phyloP scores from a whole-genome alignment of 371 early-diverging fungal species.

The Mortierella sp. region DNA sequence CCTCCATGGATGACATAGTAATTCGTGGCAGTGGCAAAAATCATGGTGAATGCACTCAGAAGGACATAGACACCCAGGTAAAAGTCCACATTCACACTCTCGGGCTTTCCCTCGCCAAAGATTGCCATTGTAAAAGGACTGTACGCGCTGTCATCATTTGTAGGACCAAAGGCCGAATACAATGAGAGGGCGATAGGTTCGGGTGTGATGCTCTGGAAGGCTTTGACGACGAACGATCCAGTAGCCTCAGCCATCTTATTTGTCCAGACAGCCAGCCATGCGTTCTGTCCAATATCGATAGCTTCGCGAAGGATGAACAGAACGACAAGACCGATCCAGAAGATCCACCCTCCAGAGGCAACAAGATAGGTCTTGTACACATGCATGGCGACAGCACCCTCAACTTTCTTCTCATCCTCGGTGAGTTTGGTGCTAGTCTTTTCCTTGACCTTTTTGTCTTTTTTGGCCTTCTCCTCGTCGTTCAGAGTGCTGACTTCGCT shows the following conservation, averaged over 20 bases:
- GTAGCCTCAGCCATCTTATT: constrained; percentile 24
- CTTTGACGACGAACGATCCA: constrained; percentile 26
- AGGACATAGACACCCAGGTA: constrained; percentile 61
- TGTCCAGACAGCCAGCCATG: constrained; percentile 48
- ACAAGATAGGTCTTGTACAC: constrained; percentile 73
- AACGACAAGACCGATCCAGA: constrained; percentile 60
- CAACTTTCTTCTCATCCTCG: constrained; percentile 72
- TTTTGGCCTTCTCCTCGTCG: constrained; percentile 46
- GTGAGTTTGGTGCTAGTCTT: constrained; percentile 66
- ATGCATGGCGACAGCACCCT: constrained; percentile 70
- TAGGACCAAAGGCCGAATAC: constrained; percentile 23
- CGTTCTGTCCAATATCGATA: constrained; percentile 58
- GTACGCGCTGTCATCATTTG: constrained; percentile 6
- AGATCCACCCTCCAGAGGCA: constrained; percentile 71
- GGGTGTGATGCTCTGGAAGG: constrained; percentile 19
- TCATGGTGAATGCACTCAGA: constrained; percentile 56
- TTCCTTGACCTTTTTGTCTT: constrained; percentile 50
- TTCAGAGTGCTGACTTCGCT: constrained; percentile 40
- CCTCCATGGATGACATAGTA: constrained; percentile 59
- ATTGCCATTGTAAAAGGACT: constrained; percentile 8
- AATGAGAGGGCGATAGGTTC: constrained; percentile 22
- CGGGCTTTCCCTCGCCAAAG: constrained; percentile 20
- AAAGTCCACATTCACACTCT: constrained; percentile 46
- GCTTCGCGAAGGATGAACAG: constrained; percentile 63
- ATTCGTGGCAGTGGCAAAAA: constrained; percentile 49